Conservation (phyloP, 2,329 filamentous ascomycete genomes). For the Paraconiothyrium sp. region DNA sequence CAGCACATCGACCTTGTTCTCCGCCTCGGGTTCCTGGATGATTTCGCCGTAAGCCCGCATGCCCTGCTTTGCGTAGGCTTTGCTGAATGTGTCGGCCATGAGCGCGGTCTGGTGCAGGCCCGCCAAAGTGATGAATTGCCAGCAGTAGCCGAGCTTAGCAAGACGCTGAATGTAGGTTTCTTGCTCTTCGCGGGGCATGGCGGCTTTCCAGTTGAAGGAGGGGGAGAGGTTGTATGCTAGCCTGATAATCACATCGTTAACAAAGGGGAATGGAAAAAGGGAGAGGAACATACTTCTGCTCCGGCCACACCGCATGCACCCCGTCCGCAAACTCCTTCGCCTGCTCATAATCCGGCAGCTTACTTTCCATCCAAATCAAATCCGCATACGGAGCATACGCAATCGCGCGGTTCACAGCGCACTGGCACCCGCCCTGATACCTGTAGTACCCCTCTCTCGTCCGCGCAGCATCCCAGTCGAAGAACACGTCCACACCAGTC, state of each 20-base stretch:
- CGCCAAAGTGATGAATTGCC: conserved; percentile 99
- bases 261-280: conserved; percentile 17
- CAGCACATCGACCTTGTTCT: conserved; percentile 87
- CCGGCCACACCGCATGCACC: conserved; percentile 92
- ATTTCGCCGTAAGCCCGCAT: conserved; percentile 98
- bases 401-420: conserved; percentile 87
- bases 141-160: conserved; percentile 90
- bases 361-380: conserved; percentile 99
- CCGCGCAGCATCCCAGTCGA: conserved; percentile 93
- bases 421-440: conserved; percentile 89
- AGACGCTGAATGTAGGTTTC: conserved; percentile 97
- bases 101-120: conserved; percentile 95
- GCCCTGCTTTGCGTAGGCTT: conserved; percentile 80
- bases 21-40: conserved; percentile 98
- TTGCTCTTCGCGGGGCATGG: conserved; percentile 90
- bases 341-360: conserved; percentile 89
- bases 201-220: conserved; percentile 99
- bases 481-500: conserved; percentile 83
- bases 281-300: conserved; percentile 80
- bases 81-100: conserved; percentile 87
- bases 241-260: conserved; percentile 55
- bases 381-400: conserved; percentile 94
- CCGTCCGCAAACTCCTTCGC: conserved; percentile 93
- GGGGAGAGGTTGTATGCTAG: conserved; percentile 98
- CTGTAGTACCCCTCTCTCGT: conserved; percentile 97